These are phyloP conservation scores for Sarcocystis neurona DNA, from an alignment of 169 alveolate species.

Conservation along the genomic window DNA sequence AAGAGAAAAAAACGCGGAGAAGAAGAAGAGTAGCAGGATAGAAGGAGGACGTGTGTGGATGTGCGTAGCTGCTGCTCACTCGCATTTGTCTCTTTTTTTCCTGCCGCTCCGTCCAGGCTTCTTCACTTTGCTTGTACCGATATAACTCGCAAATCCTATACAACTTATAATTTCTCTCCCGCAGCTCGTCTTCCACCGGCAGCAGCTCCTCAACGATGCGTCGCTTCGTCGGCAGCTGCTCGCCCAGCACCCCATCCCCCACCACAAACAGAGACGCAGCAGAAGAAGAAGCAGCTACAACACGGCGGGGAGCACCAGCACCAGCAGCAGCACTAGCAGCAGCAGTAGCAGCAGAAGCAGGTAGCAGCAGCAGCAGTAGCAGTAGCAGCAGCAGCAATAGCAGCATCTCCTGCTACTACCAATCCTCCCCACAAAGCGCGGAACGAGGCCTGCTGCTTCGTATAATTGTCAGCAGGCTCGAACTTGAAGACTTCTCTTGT, in stretches of 20 bases:
- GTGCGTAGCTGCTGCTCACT: background rate
- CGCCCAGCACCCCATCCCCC: background rate
- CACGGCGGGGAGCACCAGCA: background rate
- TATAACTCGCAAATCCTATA: constrained; percentile 52
- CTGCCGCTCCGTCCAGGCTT: constrained; percentile 52
- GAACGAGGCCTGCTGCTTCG: too few species aligned
- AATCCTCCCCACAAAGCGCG: too few species aligned
- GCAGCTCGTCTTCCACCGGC: constrained; percentile 35
- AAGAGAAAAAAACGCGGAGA: background rate
- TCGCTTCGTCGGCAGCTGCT: constrained; percentile 56
- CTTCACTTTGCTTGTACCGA: constrained; percentile 30
- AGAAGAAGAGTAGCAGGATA: too few species aligned
- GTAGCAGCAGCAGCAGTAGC: background rate
- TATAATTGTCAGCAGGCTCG: too few species aligned
- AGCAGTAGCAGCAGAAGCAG: background rate
- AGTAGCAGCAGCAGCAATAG: background rate
- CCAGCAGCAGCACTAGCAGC: constrained; percentile 7
- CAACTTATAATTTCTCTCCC: constrained; percentile 43
- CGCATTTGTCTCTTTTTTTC: constrained; percentile 43
- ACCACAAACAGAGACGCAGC: background rate
- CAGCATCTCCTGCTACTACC: too few species aligned
- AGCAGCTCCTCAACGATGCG: constrained; percentile 59
- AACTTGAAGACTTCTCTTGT: too few species aligned
- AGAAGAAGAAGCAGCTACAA: background rate
- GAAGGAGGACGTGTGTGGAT: background rate